Evolutionary conservation across 2,329 filamentous ascomycete species (phyloP).

Genomic region (Stemphylium beticola): DNA sequence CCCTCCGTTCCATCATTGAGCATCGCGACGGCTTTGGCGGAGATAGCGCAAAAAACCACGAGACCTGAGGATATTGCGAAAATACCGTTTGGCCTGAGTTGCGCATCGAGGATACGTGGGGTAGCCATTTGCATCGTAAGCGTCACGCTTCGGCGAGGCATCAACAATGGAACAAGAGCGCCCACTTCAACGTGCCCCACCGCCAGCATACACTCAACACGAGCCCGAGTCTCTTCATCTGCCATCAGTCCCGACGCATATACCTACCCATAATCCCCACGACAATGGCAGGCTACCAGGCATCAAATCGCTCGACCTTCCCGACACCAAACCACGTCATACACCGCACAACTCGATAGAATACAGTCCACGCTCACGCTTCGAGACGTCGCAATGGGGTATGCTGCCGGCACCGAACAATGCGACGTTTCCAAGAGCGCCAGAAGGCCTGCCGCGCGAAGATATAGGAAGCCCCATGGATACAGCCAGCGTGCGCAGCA

Average conservation of each 20-base stretch:
- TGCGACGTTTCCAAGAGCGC: conserved; percentile 41
- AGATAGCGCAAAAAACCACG: conserved; percentile 5
- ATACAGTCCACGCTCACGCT: conserved; percentile 42
- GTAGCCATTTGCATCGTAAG: conserved; percentile 7
- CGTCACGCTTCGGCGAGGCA: conserved; percentile 1
- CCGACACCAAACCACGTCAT: conserved; percentile 36
- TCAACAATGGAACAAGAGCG: conserved; percentile 40
- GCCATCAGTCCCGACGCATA: conserved; percentile 51
- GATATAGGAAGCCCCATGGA: conserved; percentile 54
- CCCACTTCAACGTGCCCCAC: conserved; percentile 48
- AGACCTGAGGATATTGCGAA: not conserved
- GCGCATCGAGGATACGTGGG: conserved; percentile 15
- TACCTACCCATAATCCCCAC: conserved; percentile 26
- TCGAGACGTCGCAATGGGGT: conserved; percentile 33
- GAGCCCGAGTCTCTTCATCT: conserved; percentile 50
- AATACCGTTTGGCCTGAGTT: not conserved
- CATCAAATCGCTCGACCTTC: conserved; percentile 53
- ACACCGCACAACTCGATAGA: conserved; percentile 39
- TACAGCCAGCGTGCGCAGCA: conserved; percentile 52
- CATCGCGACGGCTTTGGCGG: conserved; percentile 16
- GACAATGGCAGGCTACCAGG: conserved; percentile 49
- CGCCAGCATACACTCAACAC: conserved; percentile 53
- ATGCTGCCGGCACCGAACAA: conserved; percentile 34
- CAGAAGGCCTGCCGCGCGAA: conserved; percentile 35
- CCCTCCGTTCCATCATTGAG: conserved; percentile 9